These are phyloP conservation scores for Debaryomyces hansenii DNA, from an alignment of 805 yeast species.

Conservation along the genomic window DNA sequence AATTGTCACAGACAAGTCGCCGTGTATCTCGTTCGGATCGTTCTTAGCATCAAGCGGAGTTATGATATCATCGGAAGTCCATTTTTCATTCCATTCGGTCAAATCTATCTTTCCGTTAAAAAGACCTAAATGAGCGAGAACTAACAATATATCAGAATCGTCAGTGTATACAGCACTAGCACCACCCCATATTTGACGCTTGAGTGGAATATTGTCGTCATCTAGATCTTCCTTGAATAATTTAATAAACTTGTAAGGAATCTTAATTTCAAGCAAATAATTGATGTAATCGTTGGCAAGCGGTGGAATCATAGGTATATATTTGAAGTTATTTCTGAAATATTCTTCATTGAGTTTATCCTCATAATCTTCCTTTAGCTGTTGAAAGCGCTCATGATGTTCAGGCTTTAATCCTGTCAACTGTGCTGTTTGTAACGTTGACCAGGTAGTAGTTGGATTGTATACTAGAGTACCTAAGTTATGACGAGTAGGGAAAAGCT, in stretches of 20 bases:
- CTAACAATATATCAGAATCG: constrained; percentile 81
- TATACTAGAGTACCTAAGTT: constrained; percentile 60
- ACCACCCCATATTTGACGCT: constrained; percentile 76
- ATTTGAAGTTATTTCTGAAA: constrained; percentile 18
- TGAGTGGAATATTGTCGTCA: constrained; percentile 29
- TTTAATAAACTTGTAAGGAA: constrained; percentile 47
- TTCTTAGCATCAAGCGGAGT: constrained; percentile 18
- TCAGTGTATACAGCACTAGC: constrained; percentile 84
- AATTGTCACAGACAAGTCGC: constrained; percentile 59
- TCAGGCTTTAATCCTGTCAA: constrained; percentile 33
- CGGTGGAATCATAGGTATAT: constrained; percentile 41
- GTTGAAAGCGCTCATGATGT: constrained; percentile 27
- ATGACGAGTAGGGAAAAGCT: constrained; percentile 30
- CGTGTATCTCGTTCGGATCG: constrained; percentile 21
- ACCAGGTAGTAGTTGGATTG: constrained; percentile 53
- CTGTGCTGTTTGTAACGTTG: constrained; percentile 32
- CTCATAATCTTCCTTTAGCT: constrained; percentile 26
- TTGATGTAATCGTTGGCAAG: constrained; percentile 38
- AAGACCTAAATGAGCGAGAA: constrained; percentile 73
- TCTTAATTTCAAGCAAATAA: constrained; percentile 51
- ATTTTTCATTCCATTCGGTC: constrained; percentile 30
- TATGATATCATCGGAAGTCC: constrained; percentile 28
- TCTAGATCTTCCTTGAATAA: constrained; percentile 41
- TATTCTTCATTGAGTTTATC: constrained; percentile 23
- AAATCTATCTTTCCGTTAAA: constrained; percentile 39